Base-by-base conservation (phyloP, 1,284 basidiomycete species). In the Malassezia furfur region DNA sequence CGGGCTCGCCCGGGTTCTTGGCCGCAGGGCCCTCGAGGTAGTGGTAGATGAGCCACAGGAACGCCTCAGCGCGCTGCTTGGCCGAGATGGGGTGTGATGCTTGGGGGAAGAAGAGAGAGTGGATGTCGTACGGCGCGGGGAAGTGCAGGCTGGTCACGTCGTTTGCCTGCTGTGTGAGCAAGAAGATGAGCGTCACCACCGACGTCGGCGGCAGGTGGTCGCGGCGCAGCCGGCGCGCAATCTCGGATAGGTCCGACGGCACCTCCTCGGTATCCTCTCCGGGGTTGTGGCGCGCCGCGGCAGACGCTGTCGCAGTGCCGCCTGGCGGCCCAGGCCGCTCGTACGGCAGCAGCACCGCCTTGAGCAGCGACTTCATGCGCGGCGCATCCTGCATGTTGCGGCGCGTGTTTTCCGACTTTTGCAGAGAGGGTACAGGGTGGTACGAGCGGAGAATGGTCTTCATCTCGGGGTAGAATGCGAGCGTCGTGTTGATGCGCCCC, bases 401-500 rank as follows among this genome's bases (percentile, higher is more conserved):
- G 53, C 81, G 79, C 5, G 84, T 84, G 47, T 71, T 72, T 28
- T 77, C 75, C 46, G 76, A 74, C 63, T 82, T 82, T 68, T 88
- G 86, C n/a, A 90, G 78, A 12, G 82, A 81, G 28, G 87, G 86
- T 11, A 90, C 80, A 8, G 87, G 85, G 68, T 88, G 86, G 75
- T 88, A 89, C 36, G 85, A 86, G 57, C 86, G 80, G 62, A 88
- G 79, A 12, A 84, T 79, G 1, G 87, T 88, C 75, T 85, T 84
- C 85, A 88, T 87, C 76, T 87, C 85, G 25, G 76, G 76, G 54
- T 76, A 77, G 64, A 78, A 91, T 55, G 89, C 89, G 81, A 91
- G 85, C 31, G 90, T 91, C 22, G 89, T 91, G 72, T 91, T 93
- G 74, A 93, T 88, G 54, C 88, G 80, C n/a, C 89, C 89, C 47